Evolutionary conservation across 495 filamentous ascomycete genomes (phyloP).

Genomic region (Wilcoxina mikolae): DNA sequence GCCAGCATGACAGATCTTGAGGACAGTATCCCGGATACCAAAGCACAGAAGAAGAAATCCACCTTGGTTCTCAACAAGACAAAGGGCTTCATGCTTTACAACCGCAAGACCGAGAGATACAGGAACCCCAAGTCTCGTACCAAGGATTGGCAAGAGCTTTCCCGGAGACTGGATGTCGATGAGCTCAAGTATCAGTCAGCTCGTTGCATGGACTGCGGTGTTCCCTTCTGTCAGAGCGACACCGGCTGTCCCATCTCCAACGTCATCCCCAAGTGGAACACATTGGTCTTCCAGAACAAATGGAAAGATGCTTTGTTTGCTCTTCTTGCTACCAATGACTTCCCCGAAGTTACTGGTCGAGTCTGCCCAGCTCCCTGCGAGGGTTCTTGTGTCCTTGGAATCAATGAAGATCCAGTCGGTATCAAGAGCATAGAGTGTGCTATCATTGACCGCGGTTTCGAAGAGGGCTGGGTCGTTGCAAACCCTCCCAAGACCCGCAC

Average conservation of each 20-base stretch:
- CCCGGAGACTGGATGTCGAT: slow-evolving; percentile 77
- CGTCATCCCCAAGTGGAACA: slow-evolving; percentile 99
- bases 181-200: slow-evolving; percentile 98
- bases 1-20: slow-evolving; percentile 69
- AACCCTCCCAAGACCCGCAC: slow-evolving; percentile 63
- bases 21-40: slow-evolving; percentile 73
- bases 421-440: slow-evolving; percentile 99
- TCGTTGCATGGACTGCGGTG: slow-evolving; percentile 99
- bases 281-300: slow-evolving; percentile 79
- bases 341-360: slow-evolving; percentile 97
- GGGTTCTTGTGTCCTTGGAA: slow-evolving; percentile 91
- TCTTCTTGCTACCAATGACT: slow-evolving; percentile 97
- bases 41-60: slow-evolving; percentile 84
- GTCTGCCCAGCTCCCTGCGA: slow-evolving; percentile 98
- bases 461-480: slow-evolving; percentile 98
- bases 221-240: slow-evolving; percentile 97
- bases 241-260: slow-evolving; percentile 97
- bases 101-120: slow-evolving; percentile 88
- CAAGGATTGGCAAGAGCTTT: slow-evolving; percentile 92
- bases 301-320: slow-evolving; percentile 94
- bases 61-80: slow-evolving; percentile 96
- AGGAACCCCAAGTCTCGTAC: slow-evolving; percentile 71
- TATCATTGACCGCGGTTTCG: slow-evolving; percentile 97
- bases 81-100: slow-evolving; percentile 97
- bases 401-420: slow-evolving; percentile 94